These are phyloP conservation scores for Hordeum pubiflorum DNA, from an alignment of 202 grass and related monocot species.

Conservation along the genomic window DNA sequence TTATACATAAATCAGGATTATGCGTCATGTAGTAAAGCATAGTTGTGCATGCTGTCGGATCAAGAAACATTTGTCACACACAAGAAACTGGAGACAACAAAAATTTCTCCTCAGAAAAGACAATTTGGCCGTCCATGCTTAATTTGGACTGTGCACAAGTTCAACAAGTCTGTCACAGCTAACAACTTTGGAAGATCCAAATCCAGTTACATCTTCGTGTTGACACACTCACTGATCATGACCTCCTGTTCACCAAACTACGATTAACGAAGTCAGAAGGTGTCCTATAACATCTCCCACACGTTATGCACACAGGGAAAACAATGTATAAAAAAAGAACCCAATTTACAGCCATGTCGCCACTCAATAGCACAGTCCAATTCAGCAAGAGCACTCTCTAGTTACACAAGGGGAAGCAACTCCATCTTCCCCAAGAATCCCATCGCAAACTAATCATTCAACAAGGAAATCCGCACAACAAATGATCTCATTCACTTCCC, in stretches of 20 bases:
- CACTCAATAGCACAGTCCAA: background rate
- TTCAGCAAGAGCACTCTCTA: background rate
- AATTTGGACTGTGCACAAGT: background rate
- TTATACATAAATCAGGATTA: background rate
- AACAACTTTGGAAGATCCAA: background rate
- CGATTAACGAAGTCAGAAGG: background rate
- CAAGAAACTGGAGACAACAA: background rate
- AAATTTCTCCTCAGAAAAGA: background rate
- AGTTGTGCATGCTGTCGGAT: background rate
- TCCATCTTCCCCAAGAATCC: background rate
- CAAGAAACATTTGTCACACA: background rate
- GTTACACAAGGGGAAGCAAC: background rate
- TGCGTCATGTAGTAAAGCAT: background rate
- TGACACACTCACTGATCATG: background rate
- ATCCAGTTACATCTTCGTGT: background rate
- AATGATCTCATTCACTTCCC: background rate
- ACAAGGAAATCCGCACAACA: background rate
- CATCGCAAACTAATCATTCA: background rate
- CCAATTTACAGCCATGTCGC: background rate
- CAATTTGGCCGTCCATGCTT: background rate
- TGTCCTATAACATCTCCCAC: conserved; percentile 4
- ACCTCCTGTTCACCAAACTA: background rate
- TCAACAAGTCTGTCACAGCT: background rate
- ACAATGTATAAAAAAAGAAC: background rate
- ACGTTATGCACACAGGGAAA: background rate